These are phyloP conservation scores for Aspergillus hortae DNA, from an alignment of 2,329 filamentous ascomycete species.

Conservation along the genomic window DNA sequence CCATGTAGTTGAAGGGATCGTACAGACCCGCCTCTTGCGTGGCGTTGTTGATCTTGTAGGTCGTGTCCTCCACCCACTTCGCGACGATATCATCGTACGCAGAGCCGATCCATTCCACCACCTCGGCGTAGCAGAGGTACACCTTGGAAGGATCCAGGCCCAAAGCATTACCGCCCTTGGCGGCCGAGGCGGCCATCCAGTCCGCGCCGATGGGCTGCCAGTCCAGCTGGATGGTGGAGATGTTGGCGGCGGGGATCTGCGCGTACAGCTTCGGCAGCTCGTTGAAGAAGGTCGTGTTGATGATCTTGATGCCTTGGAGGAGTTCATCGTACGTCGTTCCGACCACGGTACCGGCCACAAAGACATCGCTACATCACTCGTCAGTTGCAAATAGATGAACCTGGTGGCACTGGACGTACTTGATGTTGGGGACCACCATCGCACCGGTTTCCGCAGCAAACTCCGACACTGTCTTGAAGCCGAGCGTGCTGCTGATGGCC, in stretches of 20 bases:
- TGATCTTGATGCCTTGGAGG: constrained; percentile 33
- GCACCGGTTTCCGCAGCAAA: constrained; percentile 30
- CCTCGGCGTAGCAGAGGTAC: constrained; percentile 39
- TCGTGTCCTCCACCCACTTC: constrained; percentile 30
- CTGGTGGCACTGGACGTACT: not conserved
- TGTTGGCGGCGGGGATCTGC: constrained; percentile 30
- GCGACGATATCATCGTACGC: constrained; percentile 27
- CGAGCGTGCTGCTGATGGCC: constrained; percentile 29
- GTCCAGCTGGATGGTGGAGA: constrained; percentile 42
- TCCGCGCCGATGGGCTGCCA: constrained; percentile 35
- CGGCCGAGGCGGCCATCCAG: constrained; percentile 31
- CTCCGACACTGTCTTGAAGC: constrained; percentile 34
- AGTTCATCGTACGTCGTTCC: constrained; percentile 30
- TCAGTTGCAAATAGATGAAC: not conserved
- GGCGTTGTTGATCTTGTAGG: constrained; percentile 26
- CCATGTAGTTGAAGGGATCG: constrained; percentile 34
- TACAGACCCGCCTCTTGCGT: constrained; percentile 23
- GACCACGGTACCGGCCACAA: constrained; percentile 34
- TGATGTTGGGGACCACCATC: constrained; percentile 23
- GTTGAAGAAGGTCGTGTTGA: constrained; percentile 39
- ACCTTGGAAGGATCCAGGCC: constrained; percentile 29
- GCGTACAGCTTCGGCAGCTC: constrained; percentile 38
- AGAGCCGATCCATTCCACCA: constrained; percentile 32
- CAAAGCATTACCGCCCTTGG: constrained; percentile 24
- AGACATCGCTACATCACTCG: constrained; percentile 24